Evolutionary conservation across 495 filamentous ascomycete genomes (phyloP), one percentile per base, ranked within the genome.

Genomic region (Aspergillus panamensis): DNA sequence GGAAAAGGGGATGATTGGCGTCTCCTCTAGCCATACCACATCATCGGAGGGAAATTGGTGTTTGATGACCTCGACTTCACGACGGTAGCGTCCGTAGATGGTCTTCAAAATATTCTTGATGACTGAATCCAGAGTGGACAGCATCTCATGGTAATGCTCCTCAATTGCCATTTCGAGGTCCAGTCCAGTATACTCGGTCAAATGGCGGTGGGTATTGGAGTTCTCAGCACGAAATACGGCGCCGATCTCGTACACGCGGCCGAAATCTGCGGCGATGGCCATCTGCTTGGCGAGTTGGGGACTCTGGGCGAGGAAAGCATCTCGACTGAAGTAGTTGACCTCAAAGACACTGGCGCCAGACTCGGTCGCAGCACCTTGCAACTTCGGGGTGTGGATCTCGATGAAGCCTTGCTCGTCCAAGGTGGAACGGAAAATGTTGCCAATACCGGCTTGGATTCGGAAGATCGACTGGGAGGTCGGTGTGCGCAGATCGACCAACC

Each of bases 131-230:
- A 96, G 76, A 48, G 86, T 79, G 43, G 87, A 74, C 9, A 89
- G 75, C 62, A 92, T 90, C 69, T 97, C 93, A 61, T 88, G 82
- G 70, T 96, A 96, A 70, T 91, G 82, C 56, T 95, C 84, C 51
- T 92, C 86, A 65, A 96, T 96, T 12, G 91, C 87, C 92, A 97
- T 96, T 72, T 97, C 93, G 51, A 97, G 64, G 86, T 97, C 93
- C 55, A 97, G 82, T 57, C 93, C 92, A 12, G 90, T 96, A 72
- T 96, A 97, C 69, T 96, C 93, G 3, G 91, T 97, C 85, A 96
- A 86, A 67, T 96, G 93, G 53, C 93, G 82, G 60, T 95, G 91
- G 0, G 93, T 96, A 64, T 96, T 96, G 43, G 86, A 90, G 74
- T 97, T 96, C 77, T 96, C 92, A 2, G 93, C 93, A 57, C 91